These are phyloP conservation scores for Cladorrhinum sp. DNA, from an alignment of 2,329 filamentous ascomycete genomes.

Conservation along the genomic window DNA sequence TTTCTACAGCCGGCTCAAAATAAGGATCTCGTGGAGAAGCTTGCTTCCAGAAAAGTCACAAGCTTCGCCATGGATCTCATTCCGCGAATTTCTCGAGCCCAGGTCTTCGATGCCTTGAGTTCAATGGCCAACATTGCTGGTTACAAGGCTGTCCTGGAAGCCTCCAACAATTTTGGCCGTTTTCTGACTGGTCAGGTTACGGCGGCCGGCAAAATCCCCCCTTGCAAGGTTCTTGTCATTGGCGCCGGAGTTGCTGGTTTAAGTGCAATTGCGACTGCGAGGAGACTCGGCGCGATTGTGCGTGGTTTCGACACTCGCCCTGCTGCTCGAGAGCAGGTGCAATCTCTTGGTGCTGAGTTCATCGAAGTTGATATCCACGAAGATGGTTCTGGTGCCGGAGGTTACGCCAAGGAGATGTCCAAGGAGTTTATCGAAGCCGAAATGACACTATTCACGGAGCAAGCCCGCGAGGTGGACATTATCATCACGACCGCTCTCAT, in stretches of 20 bases:
- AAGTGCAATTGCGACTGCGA: constrained; percentile 82
- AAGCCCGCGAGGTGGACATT: constrained; percentile 84
- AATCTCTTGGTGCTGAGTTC: constrained; percentile 86
- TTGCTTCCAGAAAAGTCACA: constrained; percentile 69
- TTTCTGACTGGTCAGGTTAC: constrained; percentile 89
- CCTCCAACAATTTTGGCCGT: constrained; percentile 83
- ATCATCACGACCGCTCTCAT: constrained; percentile 92
- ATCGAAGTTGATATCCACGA: constrained; percentile 83
- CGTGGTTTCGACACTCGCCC: constrained; percentile 87
- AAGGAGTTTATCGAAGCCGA: constrained; percentile 90
- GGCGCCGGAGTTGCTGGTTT: constrained; percentile 86
- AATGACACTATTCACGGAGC: constrained; percentile 88
- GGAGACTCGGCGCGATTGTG: constrained; percentile 83
- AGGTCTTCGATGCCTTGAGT: constrained; percentile 83
- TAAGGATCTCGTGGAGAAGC: constrained; percentile 67
- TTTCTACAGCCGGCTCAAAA: constrained; percentile 84
- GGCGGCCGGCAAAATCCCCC: constrained; percentile 84
- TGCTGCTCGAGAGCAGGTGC: constrained; percentile 84
- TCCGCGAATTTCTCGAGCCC: constrained; percentile 82
- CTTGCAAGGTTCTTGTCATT: constrained; percentile 86
- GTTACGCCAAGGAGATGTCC: constrained; percentile 92
- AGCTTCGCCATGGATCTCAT: constrained; percentile 92
- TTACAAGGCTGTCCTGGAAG: constrained; percentile 88
- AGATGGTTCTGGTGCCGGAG: constrained; percentile 78
- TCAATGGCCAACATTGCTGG: constrained; percentile 95